phyloP scores from a whole-genome alignment of 257 asterid genomes.

The Rehmannia glutinosa region DNA sequence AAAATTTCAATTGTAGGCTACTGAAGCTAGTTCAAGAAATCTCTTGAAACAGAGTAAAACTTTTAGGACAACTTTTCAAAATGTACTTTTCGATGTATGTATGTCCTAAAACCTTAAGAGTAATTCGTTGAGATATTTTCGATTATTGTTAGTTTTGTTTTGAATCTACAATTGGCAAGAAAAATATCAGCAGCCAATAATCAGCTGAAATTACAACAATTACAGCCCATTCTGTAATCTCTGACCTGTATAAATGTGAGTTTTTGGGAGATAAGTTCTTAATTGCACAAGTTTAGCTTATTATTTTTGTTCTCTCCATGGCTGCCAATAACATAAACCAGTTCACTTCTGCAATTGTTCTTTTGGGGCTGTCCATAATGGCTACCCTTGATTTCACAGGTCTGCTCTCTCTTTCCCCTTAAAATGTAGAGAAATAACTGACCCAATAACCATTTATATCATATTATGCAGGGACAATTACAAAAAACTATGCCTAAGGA shows the following conservation, averaged over 20 bases:
- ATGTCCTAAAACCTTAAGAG: too few relatives aligned
- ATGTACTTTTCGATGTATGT: too few relatives aligned
- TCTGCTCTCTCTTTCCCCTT: neutral
- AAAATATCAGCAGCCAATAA: neutral
- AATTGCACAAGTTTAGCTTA: neutral
- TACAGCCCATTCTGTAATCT: neutral
- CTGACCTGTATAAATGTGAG: conserved; percentile 10
- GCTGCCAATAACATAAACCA: neutral
- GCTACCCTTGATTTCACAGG: conserved; percentile 22
- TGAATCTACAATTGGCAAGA: too few relatives aligned
- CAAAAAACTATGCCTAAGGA: too few relatives aligned
- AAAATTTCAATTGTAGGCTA: too few relatives aligned
- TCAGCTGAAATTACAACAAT: neutral
- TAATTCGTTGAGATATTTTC: too few relatives aligned
- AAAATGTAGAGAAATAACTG: neutral
- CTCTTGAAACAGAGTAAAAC: too few relatives aligned
- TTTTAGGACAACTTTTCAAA: too few relatives aligned
- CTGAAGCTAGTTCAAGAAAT: too few relatives aligned
- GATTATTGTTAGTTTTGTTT: too few relatives aligned
- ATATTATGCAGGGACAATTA: too few relatives aligned
- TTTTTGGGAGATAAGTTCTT: neutral
- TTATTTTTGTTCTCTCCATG: conserved; percentile 1
- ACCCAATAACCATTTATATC: too few relatives aligned
- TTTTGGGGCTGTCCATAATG: conserved; percentile 18
- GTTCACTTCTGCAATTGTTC: neutral